Evolutionary conservation across 495 filamentous ascomycete genomes (phyloP).

Genomic region (Neurospora sp.): DNA sequence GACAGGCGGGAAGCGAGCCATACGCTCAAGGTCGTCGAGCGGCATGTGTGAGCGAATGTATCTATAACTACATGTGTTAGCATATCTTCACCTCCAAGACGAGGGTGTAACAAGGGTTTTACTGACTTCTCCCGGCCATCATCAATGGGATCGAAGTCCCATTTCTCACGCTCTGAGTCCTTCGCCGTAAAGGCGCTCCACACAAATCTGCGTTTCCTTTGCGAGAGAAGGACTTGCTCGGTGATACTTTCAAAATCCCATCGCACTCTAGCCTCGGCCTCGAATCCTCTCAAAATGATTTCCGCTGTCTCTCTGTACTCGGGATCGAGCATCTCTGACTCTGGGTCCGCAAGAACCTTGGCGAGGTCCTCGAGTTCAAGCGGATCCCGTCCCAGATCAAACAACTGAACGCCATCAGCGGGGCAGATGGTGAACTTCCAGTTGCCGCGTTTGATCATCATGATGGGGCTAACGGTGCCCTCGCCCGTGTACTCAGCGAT

Average conservation of each 20-base stretch:
- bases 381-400: conserved; percentile 61
- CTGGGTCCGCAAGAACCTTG: conserved; percentile 20
- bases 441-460: conserved; percentile 75
- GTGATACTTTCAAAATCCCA: conserved; percentile 72
- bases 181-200: conserved; percentile 56
- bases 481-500: conserved; percentile 86
- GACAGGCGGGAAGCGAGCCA: conserved; percentile 53
- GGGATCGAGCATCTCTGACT: background rate
- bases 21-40: conserved; percentile 57
- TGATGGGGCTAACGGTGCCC: conserved; percentile 72
- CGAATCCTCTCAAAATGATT: conserved; percentile 47
- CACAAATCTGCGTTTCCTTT: conserved; percentile 60
- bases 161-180: conserved; percentile 18
- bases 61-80: conserved; percentile 15
- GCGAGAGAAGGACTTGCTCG: conserved; percentile 54
- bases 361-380: conserved; percentile 64
- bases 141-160: conserved; percentile 69
- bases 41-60: conserved; percentile 61
- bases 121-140: conserved; percentile 62
- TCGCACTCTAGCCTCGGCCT: conserved; percentile 49
- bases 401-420: conserved; percentile 71
- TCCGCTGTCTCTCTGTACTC: conserved; percentile 24
- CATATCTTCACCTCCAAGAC: background rate
- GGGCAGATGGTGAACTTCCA: conserved; percentile 81
- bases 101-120: background rate